Percentiles rank a stretch among this genome's conserved stretches.
Conservation (phyloP, 495 filamentous ascomycete species). For the Penicillium arizonense region DNA sequence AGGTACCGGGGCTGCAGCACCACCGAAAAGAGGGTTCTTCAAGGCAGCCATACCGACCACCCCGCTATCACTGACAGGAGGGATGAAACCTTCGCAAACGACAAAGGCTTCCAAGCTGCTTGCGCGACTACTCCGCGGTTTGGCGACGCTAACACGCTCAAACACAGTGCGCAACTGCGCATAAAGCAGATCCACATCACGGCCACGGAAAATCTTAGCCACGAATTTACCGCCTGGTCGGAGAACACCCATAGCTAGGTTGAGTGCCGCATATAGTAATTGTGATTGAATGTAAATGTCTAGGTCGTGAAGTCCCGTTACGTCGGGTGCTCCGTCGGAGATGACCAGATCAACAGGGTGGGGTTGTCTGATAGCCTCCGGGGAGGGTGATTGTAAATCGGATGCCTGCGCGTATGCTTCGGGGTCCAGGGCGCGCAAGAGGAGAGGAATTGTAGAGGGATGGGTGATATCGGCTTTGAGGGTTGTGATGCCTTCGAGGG, state of each 20-base stretch:
- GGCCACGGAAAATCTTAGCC: constrained; percentile 93
- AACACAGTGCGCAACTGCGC: constrained; percentile 91
- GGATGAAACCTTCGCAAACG: constrained; percentile 84
- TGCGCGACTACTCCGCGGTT: constrained; percentile 86
- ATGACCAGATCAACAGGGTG: constrained; percentile 89
- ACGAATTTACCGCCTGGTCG: constrained; percentile 94
- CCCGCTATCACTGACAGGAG: constrained; percentile 36
- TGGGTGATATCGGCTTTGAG: constrained; percentile 96
- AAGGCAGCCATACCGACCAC: constrained; percentile 39
- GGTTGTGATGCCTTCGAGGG: constrained; percentile 85
- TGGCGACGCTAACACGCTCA: constrained; percentile 81
- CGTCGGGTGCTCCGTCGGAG: constrained; percentile 93
- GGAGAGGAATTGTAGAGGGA: constrained; percentile 85
- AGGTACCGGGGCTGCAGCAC: constrained; percentile 30
- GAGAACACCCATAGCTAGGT: constrained; percentile 86
- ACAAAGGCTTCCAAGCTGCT: constrained; percentile 97
- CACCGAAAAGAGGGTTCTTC: constrained; percentile 46
- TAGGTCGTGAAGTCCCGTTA: constrained; percentile 93
- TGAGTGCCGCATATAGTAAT: constrained; percentile 88
- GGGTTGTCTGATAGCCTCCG: constrained; percentile 45
- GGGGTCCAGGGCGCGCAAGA: constrained; percentile 80
- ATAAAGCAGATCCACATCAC: constrained; percentile 89
- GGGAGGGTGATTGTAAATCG: constrained; percentile 11
- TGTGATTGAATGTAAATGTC: constrained; percentile 98
- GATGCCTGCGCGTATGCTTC: constrained; percentile 60